A percentile compares a stretch with the other conserved stretches of the same genome.
Evolutionary conservation across 495 filamentous ascomycete genomes (phyloP).

Genomic region (Pyrenula massariospora): DNA sequence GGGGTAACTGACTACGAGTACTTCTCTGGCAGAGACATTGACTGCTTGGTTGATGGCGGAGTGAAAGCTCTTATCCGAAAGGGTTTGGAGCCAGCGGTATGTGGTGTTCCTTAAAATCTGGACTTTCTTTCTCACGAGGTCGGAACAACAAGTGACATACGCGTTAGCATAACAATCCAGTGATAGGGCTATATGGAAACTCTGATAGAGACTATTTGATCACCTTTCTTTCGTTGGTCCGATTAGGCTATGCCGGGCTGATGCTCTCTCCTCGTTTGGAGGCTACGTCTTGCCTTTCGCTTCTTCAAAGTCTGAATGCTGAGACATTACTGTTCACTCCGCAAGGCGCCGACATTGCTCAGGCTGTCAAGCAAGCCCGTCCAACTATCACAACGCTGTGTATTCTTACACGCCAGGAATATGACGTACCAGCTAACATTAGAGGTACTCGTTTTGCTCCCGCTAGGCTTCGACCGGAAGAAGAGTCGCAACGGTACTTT

Average conservation of each 20-base stretch:
- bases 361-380: neutral
- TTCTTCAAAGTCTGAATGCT: neutral
- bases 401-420: neutral
- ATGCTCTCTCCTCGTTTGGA: neutral
- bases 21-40: conserved; percentile 39
- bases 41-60: conserved; percentile 40
- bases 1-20: conserved; percentile 30
- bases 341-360: neutral
- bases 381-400: neutral
- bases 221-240: neutral
- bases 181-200: too few relatives aligned
- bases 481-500: neutral
- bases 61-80: conserved; percentile 22
- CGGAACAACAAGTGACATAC: too few relatives aligned
- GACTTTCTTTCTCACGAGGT: too few relatives aligned
- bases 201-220: neutral
- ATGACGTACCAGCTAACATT: neutral
- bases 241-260: neutral
- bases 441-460: neutral
- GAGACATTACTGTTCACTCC: neutral
- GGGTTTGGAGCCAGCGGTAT: conserved; percentile 24
- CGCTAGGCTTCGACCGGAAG: neutral
- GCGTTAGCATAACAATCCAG: too few relatives aligned
- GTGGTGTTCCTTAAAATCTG: too few relatives aligned
- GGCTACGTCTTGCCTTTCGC: neutral